These are phyloP conservation scores for Angophora floribunda DNA, from an alignment of 345 rosid genomes.

Conservation along the genomic window DNA sequence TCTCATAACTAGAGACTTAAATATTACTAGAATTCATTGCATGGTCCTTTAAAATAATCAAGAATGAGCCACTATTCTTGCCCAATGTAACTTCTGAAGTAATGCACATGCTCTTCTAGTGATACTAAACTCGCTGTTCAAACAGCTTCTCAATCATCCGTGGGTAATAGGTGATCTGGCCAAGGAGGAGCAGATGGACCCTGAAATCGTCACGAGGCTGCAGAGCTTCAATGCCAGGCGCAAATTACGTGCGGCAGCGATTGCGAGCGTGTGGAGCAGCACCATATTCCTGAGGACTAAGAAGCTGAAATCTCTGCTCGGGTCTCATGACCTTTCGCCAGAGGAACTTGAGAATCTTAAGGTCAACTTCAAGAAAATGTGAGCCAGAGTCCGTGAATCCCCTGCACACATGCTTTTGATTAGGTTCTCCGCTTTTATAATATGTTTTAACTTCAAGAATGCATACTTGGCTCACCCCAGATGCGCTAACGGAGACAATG, in stretches of 20 bases:
- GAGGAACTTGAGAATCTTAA: slow-evolving; percentile 47
- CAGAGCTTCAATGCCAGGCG: slow-evolving; percentile 53
- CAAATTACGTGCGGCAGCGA: slow-evolving; percentile 51
- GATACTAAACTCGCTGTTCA: not conserved
- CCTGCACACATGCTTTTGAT: not conserved
- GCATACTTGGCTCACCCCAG: slow-evolving; percentile 10
- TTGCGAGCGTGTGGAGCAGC: slow-evolving; percentile 55
- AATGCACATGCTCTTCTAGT: not conserved
- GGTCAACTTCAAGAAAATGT: slow-evolving; percentile 37
- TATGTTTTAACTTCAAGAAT: not conserved
- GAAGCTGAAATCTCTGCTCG: slow-evolving; percentile 42
- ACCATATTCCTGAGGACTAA: slow-evolving; percentile 45
- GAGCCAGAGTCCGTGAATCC: not conserved
- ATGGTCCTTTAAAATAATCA: not conserved
- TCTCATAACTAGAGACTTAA: not conserved
- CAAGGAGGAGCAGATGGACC: slow-evolving; percentile 51
- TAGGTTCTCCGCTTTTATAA: not conserved
- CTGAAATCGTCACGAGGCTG: slow-evolving; percentile 45
- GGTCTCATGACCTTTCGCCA: slow-evolving; percentile 39
- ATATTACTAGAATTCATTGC: not conserved
- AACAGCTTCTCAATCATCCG: slow-evolving; percentile 43
- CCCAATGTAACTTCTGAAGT: not conserved
- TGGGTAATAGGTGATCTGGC: slow-evolving; percentile 64
- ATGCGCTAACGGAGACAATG: slow-evolving; percentile 60
- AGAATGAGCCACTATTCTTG: not conserved